Conservation (phyloP, 176 grass and related monocot genomes). For the Eremochloa ophiuroides region DNA sequence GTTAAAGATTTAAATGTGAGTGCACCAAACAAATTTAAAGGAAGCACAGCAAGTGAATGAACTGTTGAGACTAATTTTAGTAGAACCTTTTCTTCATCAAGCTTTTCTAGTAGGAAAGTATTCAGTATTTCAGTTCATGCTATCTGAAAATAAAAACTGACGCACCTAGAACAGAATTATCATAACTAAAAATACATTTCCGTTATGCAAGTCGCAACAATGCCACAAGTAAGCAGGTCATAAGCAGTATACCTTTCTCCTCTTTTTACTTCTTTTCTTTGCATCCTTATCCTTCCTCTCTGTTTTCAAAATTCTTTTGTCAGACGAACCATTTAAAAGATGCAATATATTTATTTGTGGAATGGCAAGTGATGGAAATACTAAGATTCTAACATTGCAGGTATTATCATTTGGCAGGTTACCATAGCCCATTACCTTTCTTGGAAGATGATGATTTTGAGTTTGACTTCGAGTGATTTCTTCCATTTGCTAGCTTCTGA, state of each 20-base stretch:
- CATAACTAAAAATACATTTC: background rate
- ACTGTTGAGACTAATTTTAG: background rate
- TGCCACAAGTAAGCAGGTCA: background rate
- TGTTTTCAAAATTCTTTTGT: constrained; percentile 46
- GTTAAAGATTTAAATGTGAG: constrained; percentile 33
- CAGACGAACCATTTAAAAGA: constrained; percentile 26
- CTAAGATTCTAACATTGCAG: background rate
- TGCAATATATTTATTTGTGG: constrained; percentile 23
- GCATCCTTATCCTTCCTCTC: constrained; percentile 85
- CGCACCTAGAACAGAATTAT: background rate
- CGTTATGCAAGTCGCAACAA: background rate
- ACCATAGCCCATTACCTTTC: constrained; percentile 52
- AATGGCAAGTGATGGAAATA: background rate
- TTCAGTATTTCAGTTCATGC: background rate
- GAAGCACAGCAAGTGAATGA: background rate
- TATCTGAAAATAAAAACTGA: constrained; percentile 8
- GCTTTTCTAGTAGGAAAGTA: background rate
- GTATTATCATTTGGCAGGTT: background rate
- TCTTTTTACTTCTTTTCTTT: constrained; percentile 78
- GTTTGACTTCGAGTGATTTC: constrained; percentile 52
- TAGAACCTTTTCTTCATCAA: background rate
- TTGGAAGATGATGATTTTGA: constrained; percentile 62
- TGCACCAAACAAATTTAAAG: background rate
- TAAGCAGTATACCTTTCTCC: constrained; percentile 70
- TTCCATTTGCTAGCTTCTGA: constrained; percentile 68